Percentiles rank a stretch among this genome's conserved stretches.
These are phyloP conservation scores for Omphalea diandra DNA, from an alignment of 441 rosid species.

Conservation along the genomic window DNA sequence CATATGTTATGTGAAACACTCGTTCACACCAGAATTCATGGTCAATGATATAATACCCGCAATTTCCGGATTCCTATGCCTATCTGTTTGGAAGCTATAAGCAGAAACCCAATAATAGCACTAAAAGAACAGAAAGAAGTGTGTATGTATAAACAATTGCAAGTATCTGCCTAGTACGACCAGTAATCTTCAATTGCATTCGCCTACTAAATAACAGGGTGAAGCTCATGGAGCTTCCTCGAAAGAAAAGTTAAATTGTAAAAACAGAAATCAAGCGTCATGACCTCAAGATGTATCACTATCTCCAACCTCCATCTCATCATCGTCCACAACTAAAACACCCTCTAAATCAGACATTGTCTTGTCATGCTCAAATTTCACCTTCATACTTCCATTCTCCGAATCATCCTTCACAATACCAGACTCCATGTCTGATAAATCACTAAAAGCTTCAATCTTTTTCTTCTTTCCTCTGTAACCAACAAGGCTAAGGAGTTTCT, in stretches of 20 bases:
- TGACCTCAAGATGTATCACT: slow-evolving; percentile 28
- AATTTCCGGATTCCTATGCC: not conserved
- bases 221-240: not conserved
- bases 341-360: slow-evolving; percentile 33
- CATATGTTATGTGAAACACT: not conserved
- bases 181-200: not conserved
- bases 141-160: not conserved
- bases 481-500: slow-evolving; percentile 52
- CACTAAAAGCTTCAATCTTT: slow-evolving; percentile 48
- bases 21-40: not conserved
- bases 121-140: not conserved
- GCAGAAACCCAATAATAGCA: not conserved
- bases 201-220: not conserved
- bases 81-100: not conserved
- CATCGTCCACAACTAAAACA: slow-evolving; percentile 28
- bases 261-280: not conserved
- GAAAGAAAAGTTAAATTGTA: not conserved
- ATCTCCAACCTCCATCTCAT: slow-evolving; percentile 49
- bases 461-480: slow-evolving; percentile 84
- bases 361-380: slow-evolving; percentile 36
- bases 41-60: not conserved
- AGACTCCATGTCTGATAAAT: slow-evolving; percentile 54
- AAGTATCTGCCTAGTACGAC: not conserved
- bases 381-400: slow-evolving; percentile 33
- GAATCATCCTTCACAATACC: slow-evolving; percentile 29